Conservation (phyloP, 2,329 filamentous ascomycete genomes). For the Aspergillus transmontanensis region DNA sequence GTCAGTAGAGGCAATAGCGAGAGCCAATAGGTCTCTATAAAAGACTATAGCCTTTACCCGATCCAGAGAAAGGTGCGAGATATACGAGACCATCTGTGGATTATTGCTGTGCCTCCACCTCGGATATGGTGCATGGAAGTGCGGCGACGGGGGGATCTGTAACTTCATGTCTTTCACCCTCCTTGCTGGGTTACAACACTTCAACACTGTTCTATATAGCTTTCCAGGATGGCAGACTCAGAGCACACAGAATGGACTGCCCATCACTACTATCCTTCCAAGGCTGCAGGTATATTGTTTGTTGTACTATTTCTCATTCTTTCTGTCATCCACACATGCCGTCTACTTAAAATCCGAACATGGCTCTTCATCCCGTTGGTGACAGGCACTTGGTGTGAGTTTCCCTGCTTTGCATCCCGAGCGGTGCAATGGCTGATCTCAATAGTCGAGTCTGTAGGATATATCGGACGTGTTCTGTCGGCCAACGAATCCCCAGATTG, state of each 20-base stretch:
- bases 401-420: not conserved
- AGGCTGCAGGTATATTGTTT: constrained; percentile 27
- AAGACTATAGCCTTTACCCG: constrained; percentile 3
- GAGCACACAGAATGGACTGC: constrained; percentile 13
- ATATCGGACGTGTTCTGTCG: constrained; percentile 52
- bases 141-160: not conserved
- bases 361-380: constrained; percentile 33
- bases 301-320: constrained; percentile 24
- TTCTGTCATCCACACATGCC: constrained; percentile 24
- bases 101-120: not conserved
- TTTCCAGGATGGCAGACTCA: constrained; percentile 2
- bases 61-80: constrained; percentile 22
- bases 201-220: not conserved
- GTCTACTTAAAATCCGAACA: constrained; percentile 25
- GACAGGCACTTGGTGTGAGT: constrained; percentile 41
- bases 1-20: not conserved
- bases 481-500: constrained; percentile 34
- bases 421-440: not conserved
- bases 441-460: constrained; percentile 56
- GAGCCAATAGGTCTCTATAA: not conserved
- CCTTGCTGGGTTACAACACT: not conserved
- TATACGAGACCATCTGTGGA: constrained; percentile 16
- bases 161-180: not conserved
- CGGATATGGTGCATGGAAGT: not conserved
- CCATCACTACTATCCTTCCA: constrained; percentile 29